phyloP scores from a whole-genome alignment of 78 protist genomes.

The Neovahlkampfia damariscottae region DNA sequence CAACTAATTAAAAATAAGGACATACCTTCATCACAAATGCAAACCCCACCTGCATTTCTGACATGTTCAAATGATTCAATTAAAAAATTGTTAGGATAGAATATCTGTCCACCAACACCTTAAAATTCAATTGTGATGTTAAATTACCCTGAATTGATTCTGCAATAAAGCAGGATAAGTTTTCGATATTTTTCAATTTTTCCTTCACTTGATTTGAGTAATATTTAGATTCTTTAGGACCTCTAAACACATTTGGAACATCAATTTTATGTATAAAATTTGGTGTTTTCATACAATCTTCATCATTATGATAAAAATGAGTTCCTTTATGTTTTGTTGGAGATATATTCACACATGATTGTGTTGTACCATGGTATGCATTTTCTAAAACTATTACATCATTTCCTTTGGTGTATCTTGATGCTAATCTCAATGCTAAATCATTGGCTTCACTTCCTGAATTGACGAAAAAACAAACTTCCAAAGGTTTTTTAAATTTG shows the following conservation, averaged over 20 bases:
- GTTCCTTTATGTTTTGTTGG: not conserved
- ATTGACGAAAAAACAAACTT: constrained; percentile 42
- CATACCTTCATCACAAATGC: constrained; percentile 73
- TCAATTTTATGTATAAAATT: too few species aligned
- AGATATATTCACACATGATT: constrained; percentile 12
- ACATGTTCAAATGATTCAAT: constrained; percentile 12
- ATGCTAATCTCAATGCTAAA: constrained; percentile 61
- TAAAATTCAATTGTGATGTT: too few species aligned
- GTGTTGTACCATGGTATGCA: constrained; percentile 67
- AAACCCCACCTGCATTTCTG: constrained; percentile 53
- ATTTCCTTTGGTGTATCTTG: constrained; percentile 18
- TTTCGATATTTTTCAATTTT: not conserved
- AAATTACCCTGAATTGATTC: too few species aligned
- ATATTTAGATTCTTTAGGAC: too few species aligned
- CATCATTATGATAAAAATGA: too few species aligned
- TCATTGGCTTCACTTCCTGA: constrained; percentile 80
- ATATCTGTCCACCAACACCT: constrained; percentile 47
- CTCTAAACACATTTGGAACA: constrained; percentile 30
- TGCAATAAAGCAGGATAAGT: not conserved
- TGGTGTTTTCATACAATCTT: too few species aligned
- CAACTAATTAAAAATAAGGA: too few species aligned
- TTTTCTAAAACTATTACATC: constrained; percentile 18
- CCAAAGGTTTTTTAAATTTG: constrained; percentile 29
- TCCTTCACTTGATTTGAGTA: constrained; percentile 20
- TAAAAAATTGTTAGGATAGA: constrained; percentile 35